Evolutionary conservation across 1,139 yeast species (phyloP), one percentile per base, ranked within the genome.

Genomic region (Suhomyces bribrorum): DNA sequence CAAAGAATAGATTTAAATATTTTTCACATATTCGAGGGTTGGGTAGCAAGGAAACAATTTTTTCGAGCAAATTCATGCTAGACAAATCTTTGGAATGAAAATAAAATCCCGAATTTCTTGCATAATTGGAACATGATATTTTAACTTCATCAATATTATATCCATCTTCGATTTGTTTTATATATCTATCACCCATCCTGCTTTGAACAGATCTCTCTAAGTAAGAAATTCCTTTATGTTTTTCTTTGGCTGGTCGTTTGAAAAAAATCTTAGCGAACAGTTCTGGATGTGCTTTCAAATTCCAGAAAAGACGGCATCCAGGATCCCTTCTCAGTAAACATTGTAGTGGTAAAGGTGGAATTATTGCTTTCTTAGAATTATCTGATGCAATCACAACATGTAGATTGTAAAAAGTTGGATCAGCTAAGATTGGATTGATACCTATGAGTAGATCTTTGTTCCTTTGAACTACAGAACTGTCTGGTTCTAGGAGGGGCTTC

Each of bases 281-380:
- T 13, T 34, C 44, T 12, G 33, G 27, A 16, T 33, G 34, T 11
- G 38, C 38, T n/a, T 35, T 36, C 28, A 36, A 36, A 26, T 45
- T 42, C 46, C 52, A 52, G 9, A 53, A 40, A 8, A 51, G 31
- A 13, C 41, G 31, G 3, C 47, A 44, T 3, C 58, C 57, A 3
- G 52, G 45, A 13, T 56, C 59, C 30, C 54, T 34, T 28, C 51
- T 43, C 53, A 54, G 50, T 14, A 54, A 36, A 7, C 38, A 34
- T 23, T 48, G 28, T 18, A 52, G 46, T 2, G 50, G 50, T 7
- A 34, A 50, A 18, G 45, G 53, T 24, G 40, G 47, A 16, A 34
- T 30, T 18, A 35, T 29, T 5, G 45, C 35, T 25, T 34, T 38
- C 7, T 38, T 38, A 3, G 15, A 16, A 16, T 35, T 35, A 5